Evolutionary conservation across 139 green algal species (phyloP), one percentile per base, ranked within the genome.

Genomic region (Ettlia oleoabundans): DNA sequence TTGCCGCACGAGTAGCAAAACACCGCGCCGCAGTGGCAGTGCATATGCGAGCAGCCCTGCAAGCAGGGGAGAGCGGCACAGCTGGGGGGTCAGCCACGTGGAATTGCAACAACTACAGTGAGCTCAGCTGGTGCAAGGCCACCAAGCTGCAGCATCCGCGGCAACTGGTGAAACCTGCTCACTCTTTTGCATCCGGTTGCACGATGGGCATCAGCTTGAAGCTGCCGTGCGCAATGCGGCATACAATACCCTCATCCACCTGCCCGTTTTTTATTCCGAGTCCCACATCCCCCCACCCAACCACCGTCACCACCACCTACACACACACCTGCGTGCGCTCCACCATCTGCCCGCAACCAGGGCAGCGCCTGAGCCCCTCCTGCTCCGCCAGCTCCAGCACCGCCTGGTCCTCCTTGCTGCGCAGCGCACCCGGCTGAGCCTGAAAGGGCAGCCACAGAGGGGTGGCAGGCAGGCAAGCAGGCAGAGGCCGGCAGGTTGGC

Each of bases 1-100:
- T 30, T 42, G 32, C 89, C 89, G 68, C 89, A 92, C 1, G 43
- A 55, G 38, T 90, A 92, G 83, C 87, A 92, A 77, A 92, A 91
- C 38, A 47, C 9, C 18, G 53, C 13, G 18, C 82, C 84, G 58
- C 89, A 92, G 43, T 64, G 82, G 85, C 89, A 92, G 22, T 21
- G 26, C 82, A 92, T 86, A 68, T 90, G 81, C 64, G 86, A 90
- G 87, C 89, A 90, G 72, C 88, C 88, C 63, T 92, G 79, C 53
- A 32, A 21, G 7, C n/a, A n/a, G n/a, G n/a, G n/a, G n/a, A n/a
- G n/a, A n/a, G n/a, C n/a, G n/a, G n/a, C n/a, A n/a, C n/a, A n/a
- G n/a, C n/a, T n/a, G n/a, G n/a, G n/a, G n/a, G n/a, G n/a, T n/a
- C n/a, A n/a, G n/a, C n/a, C n/a, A n/a, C n/a, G n/a, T n/a, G n/a